A percentile compares a stretch with the other conserved stretches of the same genome.
Conservation (phyloP, 768 basidiomycete species). For the Agrocybe chaxingu region DNA sequence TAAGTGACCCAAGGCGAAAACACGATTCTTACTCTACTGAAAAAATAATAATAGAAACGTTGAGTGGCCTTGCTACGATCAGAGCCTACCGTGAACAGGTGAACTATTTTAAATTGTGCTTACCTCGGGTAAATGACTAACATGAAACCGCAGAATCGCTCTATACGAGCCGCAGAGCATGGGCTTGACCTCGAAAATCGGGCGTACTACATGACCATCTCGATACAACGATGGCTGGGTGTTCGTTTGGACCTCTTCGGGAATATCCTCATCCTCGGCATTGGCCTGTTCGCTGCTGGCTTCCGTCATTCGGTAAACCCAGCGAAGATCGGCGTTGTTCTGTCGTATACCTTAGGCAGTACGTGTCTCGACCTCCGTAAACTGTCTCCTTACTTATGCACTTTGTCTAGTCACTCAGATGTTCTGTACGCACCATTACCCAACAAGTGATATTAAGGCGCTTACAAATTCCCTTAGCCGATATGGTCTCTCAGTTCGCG, state of each 20-base stretch:
- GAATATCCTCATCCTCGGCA: constrained; percentile 65
- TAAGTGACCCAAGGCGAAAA: constrained; percentile 14
- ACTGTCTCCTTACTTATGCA: background rate
- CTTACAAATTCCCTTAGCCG: constrained; percentile 31
- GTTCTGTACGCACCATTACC: constrained; percentile 32
- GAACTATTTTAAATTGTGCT: background rate
- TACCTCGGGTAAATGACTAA: background rate
- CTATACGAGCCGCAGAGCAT: constrained; percentile 48
- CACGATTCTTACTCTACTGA: background rate
- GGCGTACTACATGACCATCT: constrained; percentile 64
- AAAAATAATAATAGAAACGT: constrained; percentile 38
- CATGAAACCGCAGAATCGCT: constrained; percentile 34
- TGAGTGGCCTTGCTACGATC: constrained; percentile 64
- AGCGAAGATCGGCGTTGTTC: constrained; percentile 51
- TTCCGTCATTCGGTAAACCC: constrained; percentile 58
- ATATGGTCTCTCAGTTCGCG: constrained; percentile 56
- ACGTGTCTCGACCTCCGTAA: constrained; percentile 15
- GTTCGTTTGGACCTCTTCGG: constrained; percentile 67
- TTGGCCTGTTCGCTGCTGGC: constrained; percentile 69
- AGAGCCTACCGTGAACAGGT: constrained; percentile 59
- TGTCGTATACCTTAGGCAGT: constrained; percentile 49
- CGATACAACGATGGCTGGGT: constrained; percentile 65
- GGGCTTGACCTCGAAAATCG: constrained; percentile 58
- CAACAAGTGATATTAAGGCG: background rate
- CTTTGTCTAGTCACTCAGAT: constrained; percentile 37